Base-by-base conservation (phyloP, 768 basidiomycete genomes). In the Megacollybia marginata region DNA sequence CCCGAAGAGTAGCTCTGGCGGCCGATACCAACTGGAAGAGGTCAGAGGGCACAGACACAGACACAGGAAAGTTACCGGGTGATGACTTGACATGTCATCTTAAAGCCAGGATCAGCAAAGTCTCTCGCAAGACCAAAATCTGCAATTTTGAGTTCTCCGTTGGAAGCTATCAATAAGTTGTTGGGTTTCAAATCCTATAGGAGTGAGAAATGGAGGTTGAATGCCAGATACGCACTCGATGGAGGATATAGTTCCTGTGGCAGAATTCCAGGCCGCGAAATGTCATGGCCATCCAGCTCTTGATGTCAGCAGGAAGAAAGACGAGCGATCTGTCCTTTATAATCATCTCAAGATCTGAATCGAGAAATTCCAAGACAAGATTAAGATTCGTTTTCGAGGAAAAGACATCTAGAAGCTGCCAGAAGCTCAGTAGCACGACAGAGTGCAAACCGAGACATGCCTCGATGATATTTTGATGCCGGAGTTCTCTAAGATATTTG, bases 81-180 rank as follows among this genome's bases (percentile, higher is more conserved):
- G 67, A 99, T 97, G 53, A 99, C 95, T 62, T 97, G 93, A 59
- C 86, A 90, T 0, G 96, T 97, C 96, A 99, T 98, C 66, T 92
- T 92, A 61, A 86, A 85, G 4, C 86, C 88, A 20, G 94, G 92
- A 59, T 98, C 96, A 13, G 88, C 91, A 65, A 88, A 95, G 69
- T 99, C 96, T 50, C 96, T 73, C 20, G 96, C 96, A 8, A 99
- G 79, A 77, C 96, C 96, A 65, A 99, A 99, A 80, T 99, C 96
- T 11, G 96, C 96, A 44, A 99, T 79, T 69, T 99, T 99, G 55
- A 98, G 83, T 47, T 89, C 83, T 0, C 96, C 96, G 47, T 91
- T 80, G 0, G 88, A 79, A 0, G 92, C 81, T 52, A 99, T 88
- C 60, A 99, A 83, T 70, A 99, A 76, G 68, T 99, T 99, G 71